Conservation (phyloP, 495 filamentous ascomycete species). For the Tuber umbilicatum region DNA sequence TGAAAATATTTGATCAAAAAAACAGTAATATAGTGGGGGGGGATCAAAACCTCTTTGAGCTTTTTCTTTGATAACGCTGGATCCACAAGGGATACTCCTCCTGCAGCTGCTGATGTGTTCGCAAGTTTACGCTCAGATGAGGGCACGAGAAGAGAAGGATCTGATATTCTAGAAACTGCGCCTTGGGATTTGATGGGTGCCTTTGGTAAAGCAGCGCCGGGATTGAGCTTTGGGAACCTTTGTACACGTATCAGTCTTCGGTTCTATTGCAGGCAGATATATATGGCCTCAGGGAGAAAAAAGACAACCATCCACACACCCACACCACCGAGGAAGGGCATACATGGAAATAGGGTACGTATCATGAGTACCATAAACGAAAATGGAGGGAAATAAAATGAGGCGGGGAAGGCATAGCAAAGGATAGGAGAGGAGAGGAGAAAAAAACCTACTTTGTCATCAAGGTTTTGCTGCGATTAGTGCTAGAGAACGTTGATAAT, state of each 20-base stretch:
- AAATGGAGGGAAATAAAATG: slow-evolving; percentile 18
- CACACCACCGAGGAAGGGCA: slow-evolving; percentile 10
- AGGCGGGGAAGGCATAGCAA: slow-evolving; percentile 10
- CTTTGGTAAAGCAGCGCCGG: slow-evolving; percentile 38
- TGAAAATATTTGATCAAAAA: slow-evolving; percentile 20
- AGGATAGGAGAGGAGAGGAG: slow-evolving; percentile 13
- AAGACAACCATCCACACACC: slow-evolving; percentile 24
- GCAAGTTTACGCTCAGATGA: slow-evolving; percentile 38
- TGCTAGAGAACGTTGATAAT: slow-evolving; percentile 19
- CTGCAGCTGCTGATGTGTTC: slow-evolving; percentile 38
- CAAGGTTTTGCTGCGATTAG: slow-evolving; percentile 30
- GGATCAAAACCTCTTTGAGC: slow-evolving; percentile 31
- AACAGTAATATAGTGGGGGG: slow-evolving; percentile 8
- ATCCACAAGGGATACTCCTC: slow-evolving; percentile 36
- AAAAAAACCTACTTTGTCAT: slow-evolving; percentile 33
- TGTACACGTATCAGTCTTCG: slow-evolving; percentile 38
- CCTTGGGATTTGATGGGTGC: slow-evolving; percentile 39
- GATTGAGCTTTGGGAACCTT: slow-evolving; percentile 41
- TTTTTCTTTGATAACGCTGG: slow-evolving; percentile 36
- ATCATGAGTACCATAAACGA: not conserved
- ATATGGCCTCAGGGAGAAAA: slow-evolving; percentile 16
- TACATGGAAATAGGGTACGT: not conserved
- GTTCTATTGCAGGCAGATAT: slow-evolving; percentile 33
- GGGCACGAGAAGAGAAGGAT: slow-evolving; percentile 38
- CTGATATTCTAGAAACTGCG: slow-evolving; percentile 37